These are phyloP conservation scores for Cystofilobasidium capitatum DNA, from an alignment of 768 basidiomycete genomes.

Conservation along the genomic window DNA sequence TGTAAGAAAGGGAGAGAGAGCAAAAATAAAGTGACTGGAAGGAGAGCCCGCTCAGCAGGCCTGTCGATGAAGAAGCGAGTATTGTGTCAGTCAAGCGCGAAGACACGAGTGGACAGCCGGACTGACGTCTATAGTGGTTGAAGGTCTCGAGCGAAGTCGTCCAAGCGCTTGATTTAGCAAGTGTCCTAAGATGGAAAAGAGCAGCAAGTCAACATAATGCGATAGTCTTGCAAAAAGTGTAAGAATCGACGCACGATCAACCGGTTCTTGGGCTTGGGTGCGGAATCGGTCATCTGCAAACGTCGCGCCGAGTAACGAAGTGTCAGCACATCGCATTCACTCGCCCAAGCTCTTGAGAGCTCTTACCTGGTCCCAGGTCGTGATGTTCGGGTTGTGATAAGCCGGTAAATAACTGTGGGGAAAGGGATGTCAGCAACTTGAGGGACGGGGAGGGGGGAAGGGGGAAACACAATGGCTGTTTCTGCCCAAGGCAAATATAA, in stretches of 20 bases:
- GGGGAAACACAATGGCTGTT: too few species aligned
- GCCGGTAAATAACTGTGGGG: not conserved
- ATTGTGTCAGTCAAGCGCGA: too few species aligned
- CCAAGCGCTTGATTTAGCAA: not conserved
- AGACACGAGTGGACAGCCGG: too few species aligned
- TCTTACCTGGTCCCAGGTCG: slow-evolving; percentile 10
- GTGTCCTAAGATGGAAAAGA: not conserved
- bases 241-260: not conserved
- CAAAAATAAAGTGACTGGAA: too few species aligned
- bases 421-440: not conserved
- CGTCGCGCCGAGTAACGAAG: not conserved
- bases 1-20: too few species aligned
- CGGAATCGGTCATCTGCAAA: not conserved
- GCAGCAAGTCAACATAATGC: not conserved
- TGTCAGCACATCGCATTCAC: not conserved
- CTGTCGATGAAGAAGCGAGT: too few species aligned
- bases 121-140: too few species aligned
- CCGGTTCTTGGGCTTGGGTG: slow-evolving; percentile 1
- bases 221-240: not conserved
- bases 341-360: slow-evolving; percentile 1
- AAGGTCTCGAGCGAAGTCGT: too few species aligned
- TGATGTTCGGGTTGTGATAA: slow-evolving; percentile 1
- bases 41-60: too few species aligned
- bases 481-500: too few species aligned
- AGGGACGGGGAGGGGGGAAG: not conserved